Base-by-base conservation (phyloP, 306 rosid genomes). In the Purshia tridentata region DNA sequence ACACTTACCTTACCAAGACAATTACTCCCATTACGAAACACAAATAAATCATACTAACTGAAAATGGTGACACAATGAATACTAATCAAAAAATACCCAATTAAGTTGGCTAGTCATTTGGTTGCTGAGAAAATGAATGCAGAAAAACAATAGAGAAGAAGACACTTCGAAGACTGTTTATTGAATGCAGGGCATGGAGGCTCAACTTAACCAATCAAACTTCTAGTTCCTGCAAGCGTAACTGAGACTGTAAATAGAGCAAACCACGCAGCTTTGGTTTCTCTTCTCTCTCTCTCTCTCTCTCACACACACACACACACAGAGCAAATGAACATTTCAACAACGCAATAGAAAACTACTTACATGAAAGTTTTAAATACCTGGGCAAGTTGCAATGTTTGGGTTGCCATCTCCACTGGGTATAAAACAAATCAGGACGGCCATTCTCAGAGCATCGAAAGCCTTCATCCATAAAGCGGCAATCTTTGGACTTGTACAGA, bases 401-500 rank as follows among this genome's bases (percentile, higher is more conserved):
- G 51, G 98, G 98, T 69, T 92, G 98, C 98, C 98, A 90, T 86
- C 95, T 90, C 96, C 98, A 92, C 81, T 92, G 84, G 49, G 96
- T 87, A 84, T 92, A 90, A 75, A 86, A 88, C 84, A 84, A 87
- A 83, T 92, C 97, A 74, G 89, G 96, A 2, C 98, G 84, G 18
- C 98, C 98, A 84, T 90, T 92, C 84, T 92, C 97, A 41, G 88
- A 74, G 77, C 98, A 92, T 15, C 97, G 83, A 76, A 92, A 92
- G 9, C 98, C 98, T 39, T 75, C 74, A 76, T 92, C 98, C 16
- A 92, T 41, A 69, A 90, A 86, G 29, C 75, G 86, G 77, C 98
- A 90, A 65, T 77, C 85, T 72, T 78, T 86, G 50, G 97, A 92
- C 12, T 87, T 61, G 55, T 92, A 90, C 76, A 92, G 19, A 0